phyloP scores from a whole-genome alignment of 1,284 basidiomycete genomes.

The Cryptococcus sp. region DNA sequence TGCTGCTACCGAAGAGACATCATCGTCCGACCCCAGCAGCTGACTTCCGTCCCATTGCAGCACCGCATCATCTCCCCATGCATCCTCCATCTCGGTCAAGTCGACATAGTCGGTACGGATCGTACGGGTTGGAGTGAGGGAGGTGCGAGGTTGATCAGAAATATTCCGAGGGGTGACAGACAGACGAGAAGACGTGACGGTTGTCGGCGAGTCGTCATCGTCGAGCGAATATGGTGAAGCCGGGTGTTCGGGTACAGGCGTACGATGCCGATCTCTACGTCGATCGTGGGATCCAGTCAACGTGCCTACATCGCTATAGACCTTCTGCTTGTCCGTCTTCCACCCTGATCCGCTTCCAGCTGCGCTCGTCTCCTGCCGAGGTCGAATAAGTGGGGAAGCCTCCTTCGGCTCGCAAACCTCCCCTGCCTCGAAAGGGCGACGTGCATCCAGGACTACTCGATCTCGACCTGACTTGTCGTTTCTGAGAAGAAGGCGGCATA shows the following conservation, averaged over 20 bases:
- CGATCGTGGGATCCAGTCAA: background rate
- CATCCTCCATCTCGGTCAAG: slow-evolving; percentile 1
- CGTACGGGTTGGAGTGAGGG: background rate
- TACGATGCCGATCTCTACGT: background rate
- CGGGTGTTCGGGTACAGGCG: background rate
- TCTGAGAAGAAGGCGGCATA: slow-evolving; percentile 20
- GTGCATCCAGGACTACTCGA: background rate
- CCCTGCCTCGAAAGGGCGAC: slow-evolving; percentile 34
- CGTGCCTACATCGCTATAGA: slow-evolving; percentile 4
- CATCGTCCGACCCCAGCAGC: slow-evolving; percentile 1
- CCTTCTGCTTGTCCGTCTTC: slow-evolving; percentile 1
- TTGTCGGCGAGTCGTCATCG: slow-evolving; percentile 3
- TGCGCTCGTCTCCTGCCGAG: slow-evolving; percentile 5
- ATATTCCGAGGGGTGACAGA: slow-evolving; percentile 10
- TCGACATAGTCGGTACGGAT: background rate
- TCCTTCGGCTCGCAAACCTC: slow-evolving; percentile 33
- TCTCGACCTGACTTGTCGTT: slow-evolving; percentile 1
- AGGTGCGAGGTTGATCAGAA: background rate
- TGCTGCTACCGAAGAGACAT: slow-evolving; percentile 19
- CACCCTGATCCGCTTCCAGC: too few relatives aligned
- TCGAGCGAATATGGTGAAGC: background rate
- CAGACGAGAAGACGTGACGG: background rate
- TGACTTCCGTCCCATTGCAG: slow-evolving; percentile 14
- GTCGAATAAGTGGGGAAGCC: slow-evolving; percentile 20
- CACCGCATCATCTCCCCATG: slow-evolving; percentile 30